Base-by-base conservation (phyloP, 2,329 filamentous ascomycete genomes). In the Cordyceps militaris region DNA sequence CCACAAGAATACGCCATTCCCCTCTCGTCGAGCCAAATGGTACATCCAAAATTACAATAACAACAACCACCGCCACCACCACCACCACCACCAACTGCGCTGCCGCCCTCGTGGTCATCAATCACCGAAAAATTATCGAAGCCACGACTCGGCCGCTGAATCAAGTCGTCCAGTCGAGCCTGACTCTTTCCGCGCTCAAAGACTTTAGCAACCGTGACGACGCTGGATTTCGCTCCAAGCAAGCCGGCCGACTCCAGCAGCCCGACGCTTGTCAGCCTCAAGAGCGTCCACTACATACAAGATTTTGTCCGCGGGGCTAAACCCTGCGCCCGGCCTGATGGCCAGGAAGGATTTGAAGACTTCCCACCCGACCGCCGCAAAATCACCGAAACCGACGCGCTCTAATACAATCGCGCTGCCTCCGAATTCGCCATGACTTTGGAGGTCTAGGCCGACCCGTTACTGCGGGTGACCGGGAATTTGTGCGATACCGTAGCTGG, bases 1-100 rank as follows among this genome's bases (percentile, higher is more conserved):
- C n/a, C n/a, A n/a, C n/a, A n/a, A n/a, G n/a, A n/a, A n/a, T n/a
- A n/a, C n/a, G n/a, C n/a, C n/a, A n/a, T n/a, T n/a, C n/a, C n/a
- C n/a, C n/a, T n/a, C n/a, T n/a, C n/a, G n/a, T n/a, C n/a, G n/a
- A n/a, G n/a, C n/a, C n/a, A n/a, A n/a, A n/a, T n/a, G 63, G 30
- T 69, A 32, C 30, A 32, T 32, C 30, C 30, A 32, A 32, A 32
- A 10, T 32, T 32, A 32, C 30, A 10, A 32, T 10, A 32, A 32
- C 30, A 10, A 32, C 30, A 32, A 32, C 30, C 30, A 32, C 30
- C 30, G 10, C 30, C 30, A 32, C 30, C 30, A 32, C 30, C 30
- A 32, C 30, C 10, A 32, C 30, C 30, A 32, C 30, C 10, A 32
- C 30, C 30, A 32, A 6, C 30, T 10, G 30, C 30, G 6, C 5